Evolutionary conservation across 371 early-diverging fungal species (phyloP).

Genomic region (Zychaea mexicana): DNA sequence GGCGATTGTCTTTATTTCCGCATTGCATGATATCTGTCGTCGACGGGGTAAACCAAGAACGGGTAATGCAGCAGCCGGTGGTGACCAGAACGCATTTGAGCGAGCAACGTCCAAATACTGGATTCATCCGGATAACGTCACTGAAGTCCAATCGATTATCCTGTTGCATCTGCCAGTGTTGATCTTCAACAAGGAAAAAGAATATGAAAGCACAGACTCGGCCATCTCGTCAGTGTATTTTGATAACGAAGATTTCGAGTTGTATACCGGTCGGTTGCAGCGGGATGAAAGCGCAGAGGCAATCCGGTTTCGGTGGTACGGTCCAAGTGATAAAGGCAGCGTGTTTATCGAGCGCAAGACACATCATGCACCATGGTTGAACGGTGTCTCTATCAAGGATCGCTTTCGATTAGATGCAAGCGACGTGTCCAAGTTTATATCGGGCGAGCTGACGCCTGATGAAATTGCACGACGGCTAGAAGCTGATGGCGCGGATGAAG

Average conservation of each 20-base stretch:
- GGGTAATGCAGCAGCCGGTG: constrained; percentile 55
- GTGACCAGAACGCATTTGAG: constrained; percentile 80
- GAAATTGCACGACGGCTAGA: constrained; percentile 73
- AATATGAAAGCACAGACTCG: constrained; percentile 52
- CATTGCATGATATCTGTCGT: constrained; percentile 44
- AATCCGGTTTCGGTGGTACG: constrained; percentile 94
- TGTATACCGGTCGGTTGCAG: constrained; percentile 92
- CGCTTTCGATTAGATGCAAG: constrained; percentile 55
- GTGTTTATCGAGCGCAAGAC: constrained; percentile 99
- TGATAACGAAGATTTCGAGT: constrained; percentile 91
- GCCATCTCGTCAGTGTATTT: constrained; percentile 93
- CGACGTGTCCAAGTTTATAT: constrained; percentile 48
- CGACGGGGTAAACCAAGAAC: constrained; percentile 36
- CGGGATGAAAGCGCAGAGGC: constrained; percentile 95
- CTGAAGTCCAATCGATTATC: constrained; percentile 92
- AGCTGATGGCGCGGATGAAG: constrained; percentile 71
- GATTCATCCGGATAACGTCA: constrained; percentile 98
- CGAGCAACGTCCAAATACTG: constrained; percentile 95
- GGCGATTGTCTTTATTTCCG: constrained; percentile 52
- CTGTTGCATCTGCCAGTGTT: constrained; percentile 95
- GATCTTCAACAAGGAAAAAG: constrained; percentile 71
- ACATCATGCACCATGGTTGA: constrained; percentile 97
- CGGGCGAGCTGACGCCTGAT: constrained; percentile 87
- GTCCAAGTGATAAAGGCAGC: constrained; percentile 53
- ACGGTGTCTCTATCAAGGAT: constrained; percentile 83